Evolutionary conservation across 306 rosid genomes (phyloP).

Genomic region (Casuarina equisetifolia): DNA sequence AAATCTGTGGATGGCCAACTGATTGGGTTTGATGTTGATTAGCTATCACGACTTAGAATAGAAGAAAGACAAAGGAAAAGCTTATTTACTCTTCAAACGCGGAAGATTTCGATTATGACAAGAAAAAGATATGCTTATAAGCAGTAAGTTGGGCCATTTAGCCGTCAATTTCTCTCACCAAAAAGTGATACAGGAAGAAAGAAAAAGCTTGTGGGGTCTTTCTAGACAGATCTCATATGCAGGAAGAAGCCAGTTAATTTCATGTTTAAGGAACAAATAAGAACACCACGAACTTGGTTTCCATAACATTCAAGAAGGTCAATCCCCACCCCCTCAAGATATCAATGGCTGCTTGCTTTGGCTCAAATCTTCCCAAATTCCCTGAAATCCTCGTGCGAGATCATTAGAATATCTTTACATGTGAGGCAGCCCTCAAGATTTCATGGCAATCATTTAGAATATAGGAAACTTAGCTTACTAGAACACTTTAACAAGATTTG

Average conservation of each 20-base stretch:
- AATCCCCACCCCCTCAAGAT: background rate
- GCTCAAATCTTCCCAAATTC: background rate
- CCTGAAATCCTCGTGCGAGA: background rate
- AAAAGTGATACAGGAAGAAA: background rate
- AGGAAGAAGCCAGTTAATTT: slow-evolving; percentile 2
- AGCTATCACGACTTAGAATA: background rate
- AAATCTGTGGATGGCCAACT: background rate
- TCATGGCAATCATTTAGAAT: slow-evolving; percentile 1
- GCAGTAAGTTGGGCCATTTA: background rate
- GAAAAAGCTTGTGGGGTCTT: slow-evolving; percentile 3
- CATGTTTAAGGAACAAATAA: slow-evolving; percentile 10
- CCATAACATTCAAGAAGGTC: background rate
- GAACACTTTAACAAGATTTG: background rate
- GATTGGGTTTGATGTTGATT: slow-evolving; percentile 1
- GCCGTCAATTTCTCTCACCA: slow-evolving; percentile 6
- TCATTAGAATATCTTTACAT: background rate
- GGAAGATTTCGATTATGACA: background rate
- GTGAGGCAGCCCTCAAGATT: slow-evolving; percentile 23
- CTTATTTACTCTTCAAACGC: background rate
- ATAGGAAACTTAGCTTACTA: background rate
- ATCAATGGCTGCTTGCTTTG: slow-evolving; percentile 6
- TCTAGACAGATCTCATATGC: background rate
- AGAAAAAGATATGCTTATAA: background rate
- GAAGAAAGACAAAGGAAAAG: background rate
- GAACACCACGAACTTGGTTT: background rate